Conservation (phyloP, 2,329 filamentous ascomycete genomes). For the Verticillium dahliae region DNA sequence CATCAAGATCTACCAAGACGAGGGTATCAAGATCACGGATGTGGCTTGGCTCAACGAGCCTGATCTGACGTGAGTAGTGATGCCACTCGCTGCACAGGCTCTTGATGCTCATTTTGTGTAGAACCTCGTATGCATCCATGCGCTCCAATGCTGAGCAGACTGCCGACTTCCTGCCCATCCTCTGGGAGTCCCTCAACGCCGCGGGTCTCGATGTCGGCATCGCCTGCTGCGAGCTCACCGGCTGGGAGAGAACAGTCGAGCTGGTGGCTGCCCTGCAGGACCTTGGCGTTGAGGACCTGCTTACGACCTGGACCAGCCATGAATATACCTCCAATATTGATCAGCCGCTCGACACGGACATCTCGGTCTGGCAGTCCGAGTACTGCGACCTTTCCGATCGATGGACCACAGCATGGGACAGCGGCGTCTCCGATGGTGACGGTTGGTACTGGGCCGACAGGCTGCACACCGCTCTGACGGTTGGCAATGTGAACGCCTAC, state of each 20-base stretch:
- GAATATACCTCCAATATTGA: constrained; percentile 29
- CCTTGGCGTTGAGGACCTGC: constrained; percentile 19
- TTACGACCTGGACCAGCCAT: constrained; percentile 28
- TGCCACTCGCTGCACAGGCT: too few species aligned
- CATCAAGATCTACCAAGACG: constrained; percentile 27
- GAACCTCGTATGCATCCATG: constrained; percentile 29
- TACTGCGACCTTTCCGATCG: constrained; percentile 36
- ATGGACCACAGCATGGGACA: constrained; percentile 39
- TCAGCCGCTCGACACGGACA: constrained; percentile 29
- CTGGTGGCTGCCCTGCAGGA: constrained; percentile 27
- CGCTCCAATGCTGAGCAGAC: constrained; percentile 25
- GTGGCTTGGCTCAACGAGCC: constrained; percentile 5
- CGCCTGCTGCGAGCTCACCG: constrained; percentile 29
- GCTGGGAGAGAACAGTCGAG: constrained; percentile 27
- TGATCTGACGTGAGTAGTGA: neutral
- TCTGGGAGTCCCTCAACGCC: constrained; percentile 1
- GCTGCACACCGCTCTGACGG: constrained; percentile 1
- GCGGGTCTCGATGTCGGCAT: constrained; percentile 17
- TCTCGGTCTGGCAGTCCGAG: constrained; percentile 46
- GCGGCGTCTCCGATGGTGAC: constrained; percentile 21
- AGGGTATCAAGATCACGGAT: constrained; percentile 7
- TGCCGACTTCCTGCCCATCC: constrained; percentile 3
- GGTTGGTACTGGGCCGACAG: constrained; percentile 1
- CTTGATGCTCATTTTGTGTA: constrained; percentile 1
- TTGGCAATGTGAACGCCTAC: constrained; percentile 2